Evolutionary conservation across 352 stramenopile genomes (phyloP).

Genomic region (Phytophthora sp.): DNA sequence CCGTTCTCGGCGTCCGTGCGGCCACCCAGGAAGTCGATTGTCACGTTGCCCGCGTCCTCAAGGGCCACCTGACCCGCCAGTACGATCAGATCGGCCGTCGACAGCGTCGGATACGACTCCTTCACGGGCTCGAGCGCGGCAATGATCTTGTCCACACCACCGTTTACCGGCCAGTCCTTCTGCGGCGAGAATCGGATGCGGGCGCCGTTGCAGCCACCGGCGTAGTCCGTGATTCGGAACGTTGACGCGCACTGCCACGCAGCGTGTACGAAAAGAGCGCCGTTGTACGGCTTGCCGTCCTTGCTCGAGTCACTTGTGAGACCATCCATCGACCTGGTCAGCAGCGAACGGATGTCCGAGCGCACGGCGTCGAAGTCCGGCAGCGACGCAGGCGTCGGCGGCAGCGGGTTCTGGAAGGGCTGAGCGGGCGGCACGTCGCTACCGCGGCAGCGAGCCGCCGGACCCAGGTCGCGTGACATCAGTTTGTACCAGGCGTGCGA

Average conservation of each 20-base stretch:
- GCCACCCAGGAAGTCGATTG: too few species aligned
- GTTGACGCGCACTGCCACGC: too few species aligned
- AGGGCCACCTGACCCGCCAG: constrained; percentile 80
- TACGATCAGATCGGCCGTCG: constrained; percentile 94
- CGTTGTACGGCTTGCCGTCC: constrained; percentile 39
- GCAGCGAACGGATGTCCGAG: constrained; percentile 34
- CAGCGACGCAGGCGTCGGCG: constrained; percentile 28
- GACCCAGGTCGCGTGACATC: constrained; percentile 60
- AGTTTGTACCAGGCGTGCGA: constrained; percentile 79
- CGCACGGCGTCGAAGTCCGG: constrained; percentile 46
- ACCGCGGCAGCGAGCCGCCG: too few species aligned
- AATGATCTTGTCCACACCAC: constrained; percentile 76
- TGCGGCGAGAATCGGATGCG: constrained; percentile 86
- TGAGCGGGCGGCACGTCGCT: constrained; percentile 49
- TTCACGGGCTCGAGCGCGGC: constrained; percentile 88
- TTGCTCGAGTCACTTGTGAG: constrained; percentile 36
- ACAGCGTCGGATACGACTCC: constrained; percentile 86
- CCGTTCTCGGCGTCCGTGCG: too few species aligned
- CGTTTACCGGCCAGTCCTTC: too few species aligned
- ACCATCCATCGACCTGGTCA: constrained; percentile 30
- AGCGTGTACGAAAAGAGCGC: constrained; percentile 67
- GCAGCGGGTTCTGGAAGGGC: constrained; percentile 63
- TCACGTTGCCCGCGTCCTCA: too few species aligned
- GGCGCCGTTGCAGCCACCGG: constrained; percentile 84
- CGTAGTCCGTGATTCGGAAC: constrained; percentile 79